These are phyloP conservation scores for Hypomyces perniciosus DNA, from an alignment of 2,329 filamentous ascomycete species.

Conservation along the genomic window DNA sequence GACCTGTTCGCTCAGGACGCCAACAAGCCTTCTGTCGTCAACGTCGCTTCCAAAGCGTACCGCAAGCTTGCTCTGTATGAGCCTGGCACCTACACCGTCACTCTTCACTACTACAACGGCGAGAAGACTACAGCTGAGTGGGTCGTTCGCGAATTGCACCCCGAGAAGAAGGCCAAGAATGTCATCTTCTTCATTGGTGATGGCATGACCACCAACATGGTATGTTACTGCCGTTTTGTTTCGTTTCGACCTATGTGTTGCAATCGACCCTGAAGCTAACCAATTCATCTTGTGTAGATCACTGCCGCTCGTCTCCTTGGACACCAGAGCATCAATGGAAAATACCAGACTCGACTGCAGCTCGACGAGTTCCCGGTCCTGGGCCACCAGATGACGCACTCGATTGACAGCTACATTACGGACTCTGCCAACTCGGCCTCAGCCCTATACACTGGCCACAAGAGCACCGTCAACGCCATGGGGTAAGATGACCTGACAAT, in stretches of 20 bases:
- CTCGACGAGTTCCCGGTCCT: slow-evolving; percentile 82
- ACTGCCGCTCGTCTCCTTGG: slow-evolving; percentile 74
- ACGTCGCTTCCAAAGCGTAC: slow-evolving; percentile 75
- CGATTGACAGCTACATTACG: slow-evolving; percentile 78
- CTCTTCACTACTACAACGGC: slow-evolving; percentile 67
- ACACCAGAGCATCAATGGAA: slow-evolving; percentile 78
- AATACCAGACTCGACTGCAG: slow-evolving; percentile 68
- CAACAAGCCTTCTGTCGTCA: slow-evolving; percentile 63
- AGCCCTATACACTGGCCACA: slow-evolving; percentile 76
- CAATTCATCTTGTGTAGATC: slow-evolving; percentile 35
- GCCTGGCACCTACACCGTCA: slow-evolving; percentile 73
- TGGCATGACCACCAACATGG: slow-evolving; percentile 68
- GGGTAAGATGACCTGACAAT: slow-evolving; percentile 37
- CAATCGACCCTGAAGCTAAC: background rate
- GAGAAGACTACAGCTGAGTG: slow-evolving; percentile 68
- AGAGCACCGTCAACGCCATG: slow-evolving; percentile 75
- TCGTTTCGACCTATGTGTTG: background rate
- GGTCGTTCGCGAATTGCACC: slow-evolving; percentile 65
- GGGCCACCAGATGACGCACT: slow-evolving; percentile 86
- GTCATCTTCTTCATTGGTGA: slow-evolving; percentile 79
- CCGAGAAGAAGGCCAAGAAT: slow-evolving; percentile 73
- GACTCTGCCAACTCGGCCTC: slow-evolving; percentile 82
- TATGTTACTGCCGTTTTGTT: slow-evolving; percentile 13
- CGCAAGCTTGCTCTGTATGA: slow-evolving; percentile 69
- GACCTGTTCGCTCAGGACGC: slow-evolving; percentile 74